A percentile compares a stretch with the other conserved stretches of the same genome.
Conservation (phyloP, 2,329 filamentous ascomycete species). For the Dothiorella sarmentorum region DNA sequence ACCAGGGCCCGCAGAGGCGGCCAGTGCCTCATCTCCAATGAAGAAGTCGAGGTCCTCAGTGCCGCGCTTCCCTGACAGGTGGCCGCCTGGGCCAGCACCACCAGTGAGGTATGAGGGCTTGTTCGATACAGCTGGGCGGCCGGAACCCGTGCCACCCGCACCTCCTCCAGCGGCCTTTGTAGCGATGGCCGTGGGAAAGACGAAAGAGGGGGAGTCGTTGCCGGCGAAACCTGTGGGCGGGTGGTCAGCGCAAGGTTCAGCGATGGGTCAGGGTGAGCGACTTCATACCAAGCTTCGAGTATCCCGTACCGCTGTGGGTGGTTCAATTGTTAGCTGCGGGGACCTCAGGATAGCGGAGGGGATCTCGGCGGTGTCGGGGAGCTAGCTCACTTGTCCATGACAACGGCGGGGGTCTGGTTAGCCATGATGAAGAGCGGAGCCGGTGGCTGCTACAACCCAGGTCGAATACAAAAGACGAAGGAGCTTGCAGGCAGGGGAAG, state of each 20-base stretch:
- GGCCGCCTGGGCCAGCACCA: constrained; percentile 75
- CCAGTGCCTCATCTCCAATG: constrained; percentile 93
- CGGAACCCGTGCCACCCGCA: constrained; percentile 73
- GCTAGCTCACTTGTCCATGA: constrained; percentile 93
- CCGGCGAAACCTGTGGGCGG: constrained; percentile 78
- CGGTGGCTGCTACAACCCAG: constrained; percentile 3
- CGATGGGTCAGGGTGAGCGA: not conserved
- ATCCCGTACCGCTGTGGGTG: constrained; percentile 83
- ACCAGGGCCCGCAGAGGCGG: constrained; percentile 80
- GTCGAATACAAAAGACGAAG: constrained; percentile 20
- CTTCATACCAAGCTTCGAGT: constrained; percentile 89
- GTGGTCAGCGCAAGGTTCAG: constrained; percentile 35
- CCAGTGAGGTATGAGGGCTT: constrained; percentile 95
- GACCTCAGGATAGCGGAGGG: constrained; percentile 10
- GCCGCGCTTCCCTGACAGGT: constrained; percentile 86
- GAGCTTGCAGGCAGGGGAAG: constrained; percentile 23
- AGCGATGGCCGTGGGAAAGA: constrained; percentile 97
- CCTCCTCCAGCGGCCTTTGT: constrained; percentile 76
- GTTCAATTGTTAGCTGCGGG: constrained; percentile 38
- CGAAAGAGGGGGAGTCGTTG: constrained; percentile 98
- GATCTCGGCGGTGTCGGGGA: constrained; percentile 18
- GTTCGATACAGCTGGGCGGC: constrained; percentile 84
- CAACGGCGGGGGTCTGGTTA: constrained; percentile 99
- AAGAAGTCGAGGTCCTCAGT: constrained; percentile 98
- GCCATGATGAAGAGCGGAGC: constrained; percentile 63